Evolutionary conservation across 2,329 filamentous ascomycete genomes (phyloP).

Genomic region (Setomelanomma holmii): DNA sequence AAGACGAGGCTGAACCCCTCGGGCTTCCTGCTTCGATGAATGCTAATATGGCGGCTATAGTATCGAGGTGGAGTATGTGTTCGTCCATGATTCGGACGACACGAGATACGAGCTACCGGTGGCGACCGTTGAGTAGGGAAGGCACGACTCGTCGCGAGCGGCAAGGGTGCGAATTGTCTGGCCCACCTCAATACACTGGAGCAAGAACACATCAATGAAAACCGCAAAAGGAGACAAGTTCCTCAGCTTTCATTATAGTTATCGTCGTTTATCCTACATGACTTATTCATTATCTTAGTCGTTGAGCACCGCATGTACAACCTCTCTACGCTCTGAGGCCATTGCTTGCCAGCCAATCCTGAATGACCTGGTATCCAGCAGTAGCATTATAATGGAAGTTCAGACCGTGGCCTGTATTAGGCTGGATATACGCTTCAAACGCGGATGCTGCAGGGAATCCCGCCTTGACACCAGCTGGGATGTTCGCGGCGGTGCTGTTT

Average conservation of each 20-base stretch:
- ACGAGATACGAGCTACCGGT: background rate
- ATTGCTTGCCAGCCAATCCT: constrained; percentile 43
- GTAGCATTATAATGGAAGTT: constrained; percentile 56
- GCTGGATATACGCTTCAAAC: constrained; percentile 64
- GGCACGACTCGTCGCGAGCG: background rate
- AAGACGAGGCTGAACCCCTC: background rate
- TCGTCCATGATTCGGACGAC: too few relatives aligned
- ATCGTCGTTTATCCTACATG: too few relatives aligned
- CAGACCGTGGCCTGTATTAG: constrained; percentile 55
- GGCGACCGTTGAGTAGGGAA: background rate
- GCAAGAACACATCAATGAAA: too few relatives aligned
- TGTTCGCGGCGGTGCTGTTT: constrained; percentile 51
- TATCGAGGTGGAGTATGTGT: too few relatives aligned
- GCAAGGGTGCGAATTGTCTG: background rate
- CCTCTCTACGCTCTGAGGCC: constrained; percentile 22
- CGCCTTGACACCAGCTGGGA: constrained; percentile 53
- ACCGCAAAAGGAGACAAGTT: too few relatives aligned
- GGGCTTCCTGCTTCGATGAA: constrained; percentile 1
- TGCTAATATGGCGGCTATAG: background rate
- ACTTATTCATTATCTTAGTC: too few relatives aligned
- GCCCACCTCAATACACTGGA: background rate
- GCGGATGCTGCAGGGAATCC: constrained; percentile 55
- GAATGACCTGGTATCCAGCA: constrained; percentile 50
- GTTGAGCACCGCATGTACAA: too few relatives aligned
- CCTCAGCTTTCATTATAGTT: too few relatives aligned